Percentiles rank a stretch among this genome's conserved stretches.
phyloP scores from a whole-genome alignment of 805 yeast species.

The Sugiyamaella marilandica region DNA sequence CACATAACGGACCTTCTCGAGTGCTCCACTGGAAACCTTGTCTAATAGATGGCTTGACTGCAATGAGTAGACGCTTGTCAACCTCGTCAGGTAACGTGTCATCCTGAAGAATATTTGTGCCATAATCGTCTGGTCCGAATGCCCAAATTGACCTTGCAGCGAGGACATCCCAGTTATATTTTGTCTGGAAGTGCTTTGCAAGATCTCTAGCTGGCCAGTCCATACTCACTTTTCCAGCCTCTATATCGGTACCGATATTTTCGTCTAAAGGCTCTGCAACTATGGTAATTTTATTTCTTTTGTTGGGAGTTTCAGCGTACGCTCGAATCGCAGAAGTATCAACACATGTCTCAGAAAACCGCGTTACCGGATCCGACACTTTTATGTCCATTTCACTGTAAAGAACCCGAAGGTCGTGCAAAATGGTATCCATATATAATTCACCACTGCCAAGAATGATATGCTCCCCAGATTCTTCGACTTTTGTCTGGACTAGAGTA shows the following conservation, averaged over 20 bases:
- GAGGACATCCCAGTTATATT: constrained; percentile 75
- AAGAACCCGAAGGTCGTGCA: constrained; percentile 66
- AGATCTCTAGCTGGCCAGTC: constrained; percentile 40
- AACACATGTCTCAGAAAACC: constrained; percentile 70
- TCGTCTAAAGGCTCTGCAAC: constrained; percentile 70
- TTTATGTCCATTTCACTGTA: constrained; percentile 66
- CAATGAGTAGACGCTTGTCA: constrained; percentile 45
- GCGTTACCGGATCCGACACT: constrained; percentile 78
- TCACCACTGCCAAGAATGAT: constrained; percentile 82
- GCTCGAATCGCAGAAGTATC: constrained; percentile 65
- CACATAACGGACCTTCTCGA: constrained; percentile 89
- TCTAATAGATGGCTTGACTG: constrained; percentile 50
- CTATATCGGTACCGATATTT: constrained; percentile 52
- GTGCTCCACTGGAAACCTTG: constrained; percentile 84
- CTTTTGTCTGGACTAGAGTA: constrained; percentile 60
- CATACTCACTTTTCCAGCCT: constrained; percentile 39
- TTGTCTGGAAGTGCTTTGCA: constrained; percentile 50
- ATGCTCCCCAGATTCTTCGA: constrained; percentile 88
- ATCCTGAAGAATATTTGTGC: constrained; percentile 54
- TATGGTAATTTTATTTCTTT: constrained; percentile 55
- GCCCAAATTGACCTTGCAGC: constrained; percentile 81
- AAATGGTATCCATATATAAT: constrained; percentile 72
- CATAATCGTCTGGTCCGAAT: constrained; percentile 55
- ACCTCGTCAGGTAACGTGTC: constrained; percentile 74
- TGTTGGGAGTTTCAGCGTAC: constrained; percentile 53